Evolutionary conservation across 192 early-diverging fungal species (phyloP), one percentile per base, ranked within the genome.

Genomic region (Blastocladiella britannica): DNA sequence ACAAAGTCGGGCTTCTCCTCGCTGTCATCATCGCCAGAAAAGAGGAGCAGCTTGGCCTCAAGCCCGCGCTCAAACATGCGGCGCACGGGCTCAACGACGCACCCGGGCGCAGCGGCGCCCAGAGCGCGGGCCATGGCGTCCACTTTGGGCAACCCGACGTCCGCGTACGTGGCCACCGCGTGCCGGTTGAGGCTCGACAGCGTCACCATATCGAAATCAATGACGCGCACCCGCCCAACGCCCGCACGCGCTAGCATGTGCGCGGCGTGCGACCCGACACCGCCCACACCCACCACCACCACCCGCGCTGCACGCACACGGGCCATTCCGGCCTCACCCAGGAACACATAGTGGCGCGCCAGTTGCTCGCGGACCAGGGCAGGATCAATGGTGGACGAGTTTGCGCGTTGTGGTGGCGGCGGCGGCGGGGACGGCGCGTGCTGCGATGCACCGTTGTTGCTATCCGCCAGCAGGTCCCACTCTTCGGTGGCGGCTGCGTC

Each of bases 201-300:
- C 1, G 91, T 88, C 18, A 97, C 92, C 68, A 95, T 91, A 70
- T 97, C 94, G 71, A 97, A 97, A 58, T 97, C 94, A 55, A 97
- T 90, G 28, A 97, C 65, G 22, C 92, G 78, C 29, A 97, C 70
- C 26, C 73, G 74, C 58, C 82, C 80, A 1, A 94, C 85, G 24
- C 93, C 94, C 18, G 87, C 82, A 52, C 92, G 75, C 55, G 89
- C 59, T 12, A 97, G 74, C 90, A 97, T 90, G 43, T 88, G 71
- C 4, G 92, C 90, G 26, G 89, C 79, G 79, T 82, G 82, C 51
- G 82, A 83, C 31, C 91, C 93, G 4, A 97, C 94, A 5, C 94
- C 94, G 20, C 94, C 94, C 5, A 87, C 79, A 29, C 94, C 94
- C 12, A 97, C 91, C 29, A 97, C 86, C 56, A 97, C 69, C 1